Conservation (phyloP, 768 basidiomycete species). For the Trametes cinnabarina region DNA sequence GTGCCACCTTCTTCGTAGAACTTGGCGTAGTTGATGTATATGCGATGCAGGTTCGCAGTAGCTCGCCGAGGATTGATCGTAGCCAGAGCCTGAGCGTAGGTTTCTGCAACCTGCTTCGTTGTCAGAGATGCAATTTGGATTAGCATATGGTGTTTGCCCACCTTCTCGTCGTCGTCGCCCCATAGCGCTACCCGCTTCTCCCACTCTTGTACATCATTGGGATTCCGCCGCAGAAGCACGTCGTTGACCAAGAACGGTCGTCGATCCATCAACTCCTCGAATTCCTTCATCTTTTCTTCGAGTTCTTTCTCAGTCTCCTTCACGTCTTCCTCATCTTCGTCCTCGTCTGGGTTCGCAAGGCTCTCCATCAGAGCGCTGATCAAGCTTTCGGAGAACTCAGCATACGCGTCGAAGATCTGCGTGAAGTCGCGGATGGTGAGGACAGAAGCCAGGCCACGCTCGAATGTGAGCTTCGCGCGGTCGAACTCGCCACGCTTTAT, state of each 20-base stretch:
- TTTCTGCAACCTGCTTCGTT: conserved; percentile 73
- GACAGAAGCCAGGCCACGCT: conserved; percentile 78
- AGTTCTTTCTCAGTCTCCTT: conserved; percentile 80
- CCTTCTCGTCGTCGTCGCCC: conserved; percentile 93
- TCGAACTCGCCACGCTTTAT: conserved; percentile 97
- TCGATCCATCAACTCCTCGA: conserved; percentile 92
- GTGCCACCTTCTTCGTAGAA: conserved; percentile 97
- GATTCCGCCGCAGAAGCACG: conserved; percentile 88
- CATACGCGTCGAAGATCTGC: conserved; percentile 95
- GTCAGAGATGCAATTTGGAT: neutral
- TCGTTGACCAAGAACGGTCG: conserved; percentile 96
- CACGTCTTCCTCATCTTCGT: conserved; percentile 73
- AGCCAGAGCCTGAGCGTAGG: conserved; percentile 86
- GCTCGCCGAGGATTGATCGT: conserved; percentile 88
- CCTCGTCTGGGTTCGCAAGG: conserved; percentile 73
- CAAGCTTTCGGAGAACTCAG: conserved; percentile 88
- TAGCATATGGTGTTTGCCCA: conserved; percentile 28
- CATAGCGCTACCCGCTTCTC: conserved; percentile 94
- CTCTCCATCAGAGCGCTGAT: conserved; percentile 88
- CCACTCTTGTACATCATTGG: conserved; percentile 99
- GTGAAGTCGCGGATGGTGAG: conserved; percentile 96
- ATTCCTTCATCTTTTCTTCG: conserved; percentile 85
- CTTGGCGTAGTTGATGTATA: conserved; percentile 94
- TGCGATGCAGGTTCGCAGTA: conserved; percentile 82
- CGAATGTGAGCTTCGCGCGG: conserved; percentile 83